A percentile compares a stretch with the other conserved stretches of the same genome.
Conservation (phyloP, 169 alveolate genomes). For the Ichthyophthirius multifiliis region DNA sequence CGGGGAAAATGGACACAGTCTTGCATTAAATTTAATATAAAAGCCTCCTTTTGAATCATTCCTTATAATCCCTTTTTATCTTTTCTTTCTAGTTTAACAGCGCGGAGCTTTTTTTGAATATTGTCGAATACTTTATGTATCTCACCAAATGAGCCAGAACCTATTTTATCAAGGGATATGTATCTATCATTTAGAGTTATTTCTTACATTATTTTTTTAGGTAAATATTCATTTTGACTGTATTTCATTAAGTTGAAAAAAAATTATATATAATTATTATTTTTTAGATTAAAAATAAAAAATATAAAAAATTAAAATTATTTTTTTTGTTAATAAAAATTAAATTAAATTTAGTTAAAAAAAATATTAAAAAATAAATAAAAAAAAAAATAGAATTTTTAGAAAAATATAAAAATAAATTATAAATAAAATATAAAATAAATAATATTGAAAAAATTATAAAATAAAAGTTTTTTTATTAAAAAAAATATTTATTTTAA, state of each 20-base stretch:
- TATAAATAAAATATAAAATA: too few species aligned
- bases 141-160: conserved; percentile 70
- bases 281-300: too few species aligned
- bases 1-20: conserved; percentile 22
- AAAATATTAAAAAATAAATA: too few species aligned
- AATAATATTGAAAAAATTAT: too few species aligned
- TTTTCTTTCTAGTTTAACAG: conserved; percentile 57
- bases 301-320: too few species aligned
- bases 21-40: neutral
- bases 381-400: too few species aligned
- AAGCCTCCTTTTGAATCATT: conserved; percentile 19
- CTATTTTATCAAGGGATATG: conserved; percentile 54
- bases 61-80: conserved; percentile 17
- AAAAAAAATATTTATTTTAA: too few species aligned
- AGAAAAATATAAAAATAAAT: too few species aligned
- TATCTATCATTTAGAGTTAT: conserved; percentile 12
- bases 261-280: too few species aligned
- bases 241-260: neutral
- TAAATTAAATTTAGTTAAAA: too few species aligned
- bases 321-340: too few species aligned
- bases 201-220: neutral
- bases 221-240: neutral
- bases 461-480: too few species aligned
- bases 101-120: conserved; percentile 37
- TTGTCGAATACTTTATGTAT: conserved; percentile 53